A percentile compares a stretch with the other conserved stretches of the same genome.
Evolutionary conservation across 345 rosid genomes (phyloP).

Genomic region (Lumnitzera racemosa): DNA sequence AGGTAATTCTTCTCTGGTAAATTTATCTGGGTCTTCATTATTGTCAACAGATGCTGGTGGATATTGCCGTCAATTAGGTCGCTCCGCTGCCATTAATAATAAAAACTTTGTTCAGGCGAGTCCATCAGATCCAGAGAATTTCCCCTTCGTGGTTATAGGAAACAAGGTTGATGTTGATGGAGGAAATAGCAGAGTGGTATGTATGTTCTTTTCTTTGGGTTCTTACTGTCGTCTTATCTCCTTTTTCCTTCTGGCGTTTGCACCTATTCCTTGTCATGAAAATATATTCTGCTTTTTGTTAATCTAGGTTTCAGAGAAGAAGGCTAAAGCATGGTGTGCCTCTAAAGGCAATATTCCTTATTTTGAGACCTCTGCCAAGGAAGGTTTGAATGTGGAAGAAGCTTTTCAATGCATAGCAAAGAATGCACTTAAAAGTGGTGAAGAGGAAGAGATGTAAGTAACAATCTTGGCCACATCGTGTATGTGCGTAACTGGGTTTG

Average conservation of each 20-base stretch:
- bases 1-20: constrained; percentile 29
- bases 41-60: background rate
- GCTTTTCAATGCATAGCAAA: constrained; percentile 94
- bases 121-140: constrained; percentile 93
- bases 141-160: constrained; percentile 89
- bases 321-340: constrained; percentile 97
- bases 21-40: no score
- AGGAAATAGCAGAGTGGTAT: constrained; percentile 91
- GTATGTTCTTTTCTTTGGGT: constrained; percentile 10
- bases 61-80: no score
- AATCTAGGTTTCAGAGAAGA: constrained; percentile 84
- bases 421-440: constrained; percentile 84
- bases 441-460: constrained; percentile 95
- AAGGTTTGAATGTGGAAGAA: constrained; percentile 93
- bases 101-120: constrained; percentile 53
- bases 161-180: constrained; percentile 88
- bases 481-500: no score
- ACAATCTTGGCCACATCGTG: background rate
- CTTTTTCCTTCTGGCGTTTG: background rate
- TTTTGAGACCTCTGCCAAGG: constrained; percentile 98
- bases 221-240: background rate
- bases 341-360: constrained; percentile 95
- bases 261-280: background rate
- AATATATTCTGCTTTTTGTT: background rate
- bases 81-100: no score